Conservation (phyloP, 352 stramenopile species). For the Hyaloperonospora brassicae region DNA sequence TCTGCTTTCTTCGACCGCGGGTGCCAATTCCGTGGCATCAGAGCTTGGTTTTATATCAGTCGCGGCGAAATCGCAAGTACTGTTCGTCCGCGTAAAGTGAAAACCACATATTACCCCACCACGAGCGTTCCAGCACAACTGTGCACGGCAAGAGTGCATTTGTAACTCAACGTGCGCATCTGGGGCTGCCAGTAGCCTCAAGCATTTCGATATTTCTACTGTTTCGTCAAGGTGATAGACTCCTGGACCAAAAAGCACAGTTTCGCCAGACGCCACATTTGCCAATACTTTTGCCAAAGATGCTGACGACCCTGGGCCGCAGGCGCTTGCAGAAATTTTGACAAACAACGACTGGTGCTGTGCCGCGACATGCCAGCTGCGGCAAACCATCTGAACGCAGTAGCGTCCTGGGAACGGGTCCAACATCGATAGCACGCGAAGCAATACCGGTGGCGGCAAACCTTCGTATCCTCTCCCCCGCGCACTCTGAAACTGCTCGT, state of each 20-base stretch:
- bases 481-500: constrained; percentile 77
- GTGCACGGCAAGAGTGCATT: constrained; percentile 39
- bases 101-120: constrained; percentile 62
- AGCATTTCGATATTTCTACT: constrained; percentile 38
- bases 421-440: constrained; percentile 84
- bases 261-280: constrained; percentile 30
- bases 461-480: constrained; percentile 60
- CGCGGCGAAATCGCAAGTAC: constrained; percentile 9
- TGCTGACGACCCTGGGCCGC: constrained; percentile 13
- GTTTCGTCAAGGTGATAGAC: constrained; percentile 50
- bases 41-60: constrained; percentile 15
- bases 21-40: constrained; percentile 7
- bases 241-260: constrained; percentile 56
- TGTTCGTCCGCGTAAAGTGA: constrained; percentile 39
- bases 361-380: constrained; percentile 39
- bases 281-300: constrained; percentile 26
- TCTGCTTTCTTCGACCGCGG: constrained; percentile 15
- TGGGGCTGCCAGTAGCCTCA: constrained; percentile 42
- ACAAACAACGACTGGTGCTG: constrained; percentile 37
- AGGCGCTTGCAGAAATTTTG: constrained; percentile 47
- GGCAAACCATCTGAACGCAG: constrained; percentile 41
- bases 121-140: constrained; percentile 48
- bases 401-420: constrained; percentile 51
- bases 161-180: constrained; percentile 64
- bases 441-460: constrained; percentile 64